These are phyloP conservation scores for Salix dunnii DNA, from an alignment of 345 rosid species.

Conservation along the genomic window DNA sequence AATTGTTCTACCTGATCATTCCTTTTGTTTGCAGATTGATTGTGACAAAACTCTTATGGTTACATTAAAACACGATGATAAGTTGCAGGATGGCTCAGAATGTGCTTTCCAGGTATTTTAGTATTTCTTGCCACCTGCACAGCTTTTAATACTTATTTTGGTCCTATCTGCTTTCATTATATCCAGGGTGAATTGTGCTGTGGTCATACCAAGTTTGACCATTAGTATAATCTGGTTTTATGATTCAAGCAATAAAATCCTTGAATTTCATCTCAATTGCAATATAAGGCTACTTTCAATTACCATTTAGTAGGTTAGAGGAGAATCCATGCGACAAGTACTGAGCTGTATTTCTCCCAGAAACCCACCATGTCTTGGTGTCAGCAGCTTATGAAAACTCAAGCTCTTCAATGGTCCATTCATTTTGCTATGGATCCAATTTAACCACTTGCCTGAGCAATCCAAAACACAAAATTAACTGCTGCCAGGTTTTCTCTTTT, in stretches of 20 bases:
- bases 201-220: neutral
- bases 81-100: conserved; percentile 90
- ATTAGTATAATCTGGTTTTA: neutral
- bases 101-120: conserved; percentile 78
- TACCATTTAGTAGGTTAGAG: neutral
- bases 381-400: neutral
- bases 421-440: neutral
- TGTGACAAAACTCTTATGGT: conserved; percentile 92
- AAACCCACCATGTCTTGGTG: neutral
- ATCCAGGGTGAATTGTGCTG: neutral
- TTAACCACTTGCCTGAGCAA: neutral
- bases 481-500: neutral
- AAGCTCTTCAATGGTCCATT: neutral
- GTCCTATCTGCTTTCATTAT: neutral
- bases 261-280: neutral
- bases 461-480: neutral
- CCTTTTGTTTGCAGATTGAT: conserved; percentile 62
- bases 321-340: neutral
- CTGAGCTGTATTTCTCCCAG: no score
- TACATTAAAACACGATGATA: conserved; percentile 89
- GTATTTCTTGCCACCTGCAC: conserved; percentile 1
- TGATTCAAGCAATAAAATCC: neutral
- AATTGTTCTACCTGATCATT: conserved; percentile 12
- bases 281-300: neutral
- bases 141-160: neutral